Conservation (phyloP, 495 filamentous ascomycete genomes). For the Penicillium chermesinum region DNA sequence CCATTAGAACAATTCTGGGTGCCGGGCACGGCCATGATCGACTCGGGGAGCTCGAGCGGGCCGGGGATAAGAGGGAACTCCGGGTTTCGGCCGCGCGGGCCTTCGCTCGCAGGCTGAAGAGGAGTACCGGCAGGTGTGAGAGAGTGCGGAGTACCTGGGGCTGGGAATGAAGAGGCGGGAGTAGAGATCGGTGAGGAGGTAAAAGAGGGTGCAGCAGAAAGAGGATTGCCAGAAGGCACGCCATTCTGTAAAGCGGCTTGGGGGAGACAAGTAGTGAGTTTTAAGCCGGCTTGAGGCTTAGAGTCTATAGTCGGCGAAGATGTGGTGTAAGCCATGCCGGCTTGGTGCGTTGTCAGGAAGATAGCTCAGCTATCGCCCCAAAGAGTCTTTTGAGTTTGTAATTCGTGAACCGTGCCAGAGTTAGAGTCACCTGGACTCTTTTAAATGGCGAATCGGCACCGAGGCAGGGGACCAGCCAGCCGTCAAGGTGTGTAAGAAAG, state of each 20-base stretch:
- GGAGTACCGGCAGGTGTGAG: slow-evolving; percentile 48
- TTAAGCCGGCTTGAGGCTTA: slow-evolving; percentile 38
- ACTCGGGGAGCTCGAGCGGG: slow-evolving; percentile 52
- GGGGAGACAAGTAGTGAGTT: slow-evolving; percentile 34
- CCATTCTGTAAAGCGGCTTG: slow-evolving; percentile 37
- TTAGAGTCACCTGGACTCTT: slow-evolving; percentile 45
- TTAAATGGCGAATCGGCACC: slow-evolving; percentile 33
- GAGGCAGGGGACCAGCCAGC: slow-evolving; percentile 30
- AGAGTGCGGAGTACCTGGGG: slow-evolving; percentile 31
- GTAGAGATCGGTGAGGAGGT: slow-evolving; percentile 30
- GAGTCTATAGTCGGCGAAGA: slow-evolving; percentile 40
- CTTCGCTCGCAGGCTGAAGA: slow-evolving; percentile 47
- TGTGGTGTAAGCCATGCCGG: slow-evolving; percentile 42
- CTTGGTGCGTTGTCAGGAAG: slow-evolving; percentile 24
- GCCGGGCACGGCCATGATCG: slow-evolving; percentile 42
- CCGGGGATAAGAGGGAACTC: slow-evolving; percentile 34
- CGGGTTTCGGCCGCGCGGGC: slow-evolving; percentile 40
- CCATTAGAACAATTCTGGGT: slow-evolving; percentile 28
- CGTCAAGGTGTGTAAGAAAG: slow-evolving; percentile 25
- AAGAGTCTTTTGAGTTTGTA: slow-evolving; percentile 14
- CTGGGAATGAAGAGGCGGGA: slow-evolving; percentile 27
- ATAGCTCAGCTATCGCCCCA: slow-evolving; percentile 33
- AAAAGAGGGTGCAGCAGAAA: slow-evolving; percentile 27
- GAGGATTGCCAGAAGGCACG: slow-evolving; percentile 23
- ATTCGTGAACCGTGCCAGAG: slow-evolving; percentile 36